Base-by-base conservation (phyloP, 1,139 yeast genomes). In the Suhomyces coccinellae region DNA sequence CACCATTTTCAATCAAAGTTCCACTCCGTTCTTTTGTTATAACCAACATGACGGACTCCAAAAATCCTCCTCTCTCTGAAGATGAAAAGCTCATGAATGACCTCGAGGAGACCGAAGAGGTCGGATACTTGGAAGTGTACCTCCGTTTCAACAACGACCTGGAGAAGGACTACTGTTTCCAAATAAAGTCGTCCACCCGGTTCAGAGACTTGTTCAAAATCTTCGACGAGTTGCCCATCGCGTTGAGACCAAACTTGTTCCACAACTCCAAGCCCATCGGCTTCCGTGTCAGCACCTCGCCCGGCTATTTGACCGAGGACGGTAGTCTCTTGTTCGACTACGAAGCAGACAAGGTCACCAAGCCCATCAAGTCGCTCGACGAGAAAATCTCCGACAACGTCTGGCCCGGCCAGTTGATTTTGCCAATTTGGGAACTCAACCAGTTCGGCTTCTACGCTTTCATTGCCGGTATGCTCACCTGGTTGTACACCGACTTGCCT, bases 401-500 rank as follows among this genome's bases (percentile, higher is more conserved):
- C 45, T 85, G 95, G 88, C 97, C 96, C 16, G 97, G 97, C 38
- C 97, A 91, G 71, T 77, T 93, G 64, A 70, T 91, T 51, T 63
- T 89, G 14, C 99, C 99, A 7, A 66, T 76, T 30, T 93, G 97
- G 96, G 75, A 78, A 49, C 74, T 69, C 53, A 79, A 85, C 59
- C 63, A 69, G 37, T 69, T 74, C 43, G 74, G 79, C 20, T 75
- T 75, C 52, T 67, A 76, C 49, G 52, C 74, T 2, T 72, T 83
- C 41, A 49, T 78, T 14, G 44, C 77, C 0, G 50, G 75, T 7
- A 70, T 90, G 57, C 44, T 77, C 12, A 68, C 68, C 15, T 93
- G 99, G 98, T 77, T 93, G 51, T 93, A 91, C 65, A 83, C 96
- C 3, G 98, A 93, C 67, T 75, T 93, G 61, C 99, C 99, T 1